Evolutionary conservation across 2,329 filamentous ascomycete species (phyloP).

Genomic region (Penicillium sp.): DNA sequence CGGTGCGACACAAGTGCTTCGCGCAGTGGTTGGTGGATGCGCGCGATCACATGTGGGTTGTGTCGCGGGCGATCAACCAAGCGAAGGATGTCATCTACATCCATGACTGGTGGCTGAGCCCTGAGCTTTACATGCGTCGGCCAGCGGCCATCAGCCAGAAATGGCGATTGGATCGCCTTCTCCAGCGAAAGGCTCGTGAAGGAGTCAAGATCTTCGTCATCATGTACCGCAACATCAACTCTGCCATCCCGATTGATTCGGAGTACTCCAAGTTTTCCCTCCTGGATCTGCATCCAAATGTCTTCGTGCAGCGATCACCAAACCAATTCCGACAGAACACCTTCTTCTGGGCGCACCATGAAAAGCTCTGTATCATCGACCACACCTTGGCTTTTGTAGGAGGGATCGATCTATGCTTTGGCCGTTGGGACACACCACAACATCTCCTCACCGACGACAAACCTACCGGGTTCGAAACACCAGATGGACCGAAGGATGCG

Average conservation of each 20-base stretch:
- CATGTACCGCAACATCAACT: constrained; percentile 94
- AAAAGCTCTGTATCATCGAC: constrained; percentile 94
- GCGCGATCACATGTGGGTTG: constrained; percentile 99
- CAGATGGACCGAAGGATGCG: constrained; percentile 66
- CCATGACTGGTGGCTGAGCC: constrained; percentile 98
- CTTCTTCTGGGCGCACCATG: constrained; percentile 98
- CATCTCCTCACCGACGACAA: constrained; percentile 88
- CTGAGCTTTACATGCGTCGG: constrained; percentile 87
- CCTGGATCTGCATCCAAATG: constrained; percentile 87
- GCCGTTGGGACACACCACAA: constrained; percentile 92
- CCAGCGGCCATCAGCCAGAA: constrained; percentile 95
- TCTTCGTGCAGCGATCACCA: constrained; percentile 90
- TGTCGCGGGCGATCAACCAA: constrained; percentile 91
- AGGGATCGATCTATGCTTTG: constrained; percentile 92
- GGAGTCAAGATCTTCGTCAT: constrained; percentile 97
- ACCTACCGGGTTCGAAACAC: constrained; percentile 81
- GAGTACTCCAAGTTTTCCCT: constrained; percentile 96
- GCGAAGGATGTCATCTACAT: constrained; percentile 97
- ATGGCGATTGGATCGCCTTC: constrained; percentile 84
- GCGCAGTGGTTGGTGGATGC: constrained; percentile 96
- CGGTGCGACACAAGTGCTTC: constrained; percentile 74
- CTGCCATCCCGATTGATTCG: constrained; percentile 92
- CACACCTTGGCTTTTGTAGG: constrained; percentile 93
- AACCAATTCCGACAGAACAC: constrained; percentile 98
- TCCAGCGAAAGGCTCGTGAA: constrained; percentile 88